Evolutionary conservation across 805 yeast species (phyloP), one percentile per base, ranked within the genome.

Genomic region (Ogataea paradorogensis): DNA sequence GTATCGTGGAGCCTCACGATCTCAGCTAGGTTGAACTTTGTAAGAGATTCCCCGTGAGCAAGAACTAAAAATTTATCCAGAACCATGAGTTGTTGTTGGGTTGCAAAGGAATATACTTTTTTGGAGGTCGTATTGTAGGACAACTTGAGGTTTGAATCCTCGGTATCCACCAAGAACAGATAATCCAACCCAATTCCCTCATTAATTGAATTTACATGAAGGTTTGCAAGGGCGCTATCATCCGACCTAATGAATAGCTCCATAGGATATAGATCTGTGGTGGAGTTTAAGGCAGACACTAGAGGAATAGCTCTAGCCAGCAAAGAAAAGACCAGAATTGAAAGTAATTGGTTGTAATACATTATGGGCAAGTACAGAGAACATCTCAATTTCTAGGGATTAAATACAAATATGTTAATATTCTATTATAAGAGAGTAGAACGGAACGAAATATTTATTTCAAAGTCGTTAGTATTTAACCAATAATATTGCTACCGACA

Each of bases 111-210:
- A 15, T 30, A 30, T 4, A 46, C 46, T 7, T 21, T 38, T 16
- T 31, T 26, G 4, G 43, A 25, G 9, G 21, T 10, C 9, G 40
- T 18, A 18, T 41, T 28, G 30, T 43, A 48, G 13, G 33, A 30
- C n/a, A 47, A 31, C n/a, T 30, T 32, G 25, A 45, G 24, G 22
- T 45, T 46, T 7, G 49, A 36, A 8, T 9, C 16, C 7, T 38
- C 41, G 1, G 50, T 40, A 11, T 34, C 42, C 9, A 28, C 49
- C 22, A 50, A 33, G 18, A 46, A 50, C 7, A 50, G 6, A 27
- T 47, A 47, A 23, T 50, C 54, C 9, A 50, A 30, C 1, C 42
- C 54, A 9, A 40, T 34, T n/a, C 48, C 48, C 20, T 46, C 52
- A 22, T 50, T 45, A 29, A 47, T 47, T 5, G 48, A 38, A 33